phyloP scores from a whole-genome alignment of 345 rosid genomes.

The Clausena lansium region DNA sequence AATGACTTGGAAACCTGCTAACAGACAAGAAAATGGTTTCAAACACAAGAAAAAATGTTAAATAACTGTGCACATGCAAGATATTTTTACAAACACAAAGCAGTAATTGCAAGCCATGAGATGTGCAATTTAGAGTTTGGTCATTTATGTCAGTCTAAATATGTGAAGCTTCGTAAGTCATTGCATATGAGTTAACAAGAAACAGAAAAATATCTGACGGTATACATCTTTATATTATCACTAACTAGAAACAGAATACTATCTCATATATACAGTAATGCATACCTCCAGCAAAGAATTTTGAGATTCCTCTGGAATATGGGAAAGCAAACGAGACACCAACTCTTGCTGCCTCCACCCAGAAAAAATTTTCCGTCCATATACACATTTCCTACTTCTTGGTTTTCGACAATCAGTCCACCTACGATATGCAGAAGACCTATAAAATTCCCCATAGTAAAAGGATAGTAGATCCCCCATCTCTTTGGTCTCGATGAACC shows the following conservation, averaged over 20 bases:
- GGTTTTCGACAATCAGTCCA: constrained; percentile 59
- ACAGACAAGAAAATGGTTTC: constrained; percentile 9
- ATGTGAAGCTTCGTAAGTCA: not conserved
- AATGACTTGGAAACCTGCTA: constrained; percentile 59
- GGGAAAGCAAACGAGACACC: constrained; percentile 55
- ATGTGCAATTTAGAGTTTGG: not conserved
- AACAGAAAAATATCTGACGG: not conserved
- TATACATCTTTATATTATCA: not conserved
- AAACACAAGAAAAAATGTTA: not conserved
- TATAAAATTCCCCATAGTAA: constrained; percentile 62
- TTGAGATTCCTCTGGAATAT: constrained; percentile 38
- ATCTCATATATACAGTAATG: not conserved
- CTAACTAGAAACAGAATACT: not conserved
- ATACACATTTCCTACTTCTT: constrained; percentile 41
- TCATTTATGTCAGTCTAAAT: not conserved
- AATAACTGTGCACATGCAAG: not conserved
- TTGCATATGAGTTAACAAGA: not conserved
- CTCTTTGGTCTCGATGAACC: constrained; percentile 44
- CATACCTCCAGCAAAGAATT: constrained; percentile 42
- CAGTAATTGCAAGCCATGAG: constrained; percentile 5
- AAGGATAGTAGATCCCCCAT: constrained; percentile 52
- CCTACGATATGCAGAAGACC: constrained; percentile 41
- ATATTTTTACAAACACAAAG: not conserved
- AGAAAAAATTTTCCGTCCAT: constrained; percentile 56
- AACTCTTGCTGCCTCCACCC: constrained; percentile 77